A percentile compares a stretch with the other conserved stretches of the same genome.
Conservation (phyloP, 2,329 filamentous ascomycete species). For the Podosphaera leucotricha region DNA sequence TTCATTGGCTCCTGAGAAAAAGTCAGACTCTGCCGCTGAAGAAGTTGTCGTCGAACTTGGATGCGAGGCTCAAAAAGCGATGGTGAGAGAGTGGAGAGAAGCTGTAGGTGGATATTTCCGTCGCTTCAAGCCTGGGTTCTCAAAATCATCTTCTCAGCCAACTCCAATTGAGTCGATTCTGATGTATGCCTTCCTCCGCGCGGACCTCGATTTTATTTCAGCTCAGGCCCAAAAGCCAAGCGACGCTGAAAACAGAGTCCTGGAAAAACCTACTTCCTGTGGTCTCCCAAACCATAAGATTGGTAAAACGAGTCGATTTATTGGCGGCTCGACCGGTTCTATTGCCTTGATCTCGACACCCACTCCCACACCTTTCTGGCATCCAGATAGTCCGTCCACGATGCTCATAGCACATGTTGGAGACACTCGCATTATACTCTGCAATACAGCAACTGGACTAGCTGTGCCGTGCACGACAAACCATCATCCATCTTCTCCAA, state of each 20-base stretch:
- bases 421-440: slow-evolving; percentile 77
- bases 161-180: slow-evolving; percentile 55
- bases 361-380: slow-evolving; percentile 83
- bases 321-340: slow-evolving; percentile 81
- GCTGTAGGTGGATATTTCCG: slow-evolving; percentile 87
- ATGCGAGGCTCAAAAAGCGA: slow-evolving; percentile 40
- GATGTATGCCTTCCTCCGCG: slow-evolving; percentile 78
- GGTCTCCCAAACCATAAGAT: slow-evolving; percentile 37
- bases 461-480: slow-evolving; percentile 68
- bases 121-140: slow-evolving; percentile 66
- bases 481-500: slow-evolving; percentile 74
- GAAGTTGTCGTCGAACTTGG: slow-evolving; percentile 27
- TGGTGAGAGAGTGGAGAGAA: slow-evolving; percentile 57
- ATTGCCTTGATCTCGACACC: slow-evolving; percentile 80
- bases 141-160: slow-evolving; percentile 16
- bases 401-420: slow-evolving; percentile 77
- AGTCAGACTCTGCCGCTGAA: slow-evolving; percentile 15
- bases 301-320: slow-evolving; percentile 57
- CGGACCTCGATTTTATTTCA: slow-evolving; percentile 81
- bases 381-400: slow-evolving; percentile 64
- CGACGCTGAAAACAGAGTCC: slow-evolving; percentile 46
- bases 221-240: slow-evolving; percentile 70
- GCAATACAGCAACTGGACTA: slow-evolving; percentile 59
- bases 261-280: slow-evolving; percentile 36
- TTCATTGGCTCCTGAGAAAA: slow-evolving; percentile 4